Percentiles rank a stretch among this genome's conserved stretches.
phyloP scores from a whole-genome alignment of 176 grass and related monocot genomes.

The Raddia distichophylla region DNA sequence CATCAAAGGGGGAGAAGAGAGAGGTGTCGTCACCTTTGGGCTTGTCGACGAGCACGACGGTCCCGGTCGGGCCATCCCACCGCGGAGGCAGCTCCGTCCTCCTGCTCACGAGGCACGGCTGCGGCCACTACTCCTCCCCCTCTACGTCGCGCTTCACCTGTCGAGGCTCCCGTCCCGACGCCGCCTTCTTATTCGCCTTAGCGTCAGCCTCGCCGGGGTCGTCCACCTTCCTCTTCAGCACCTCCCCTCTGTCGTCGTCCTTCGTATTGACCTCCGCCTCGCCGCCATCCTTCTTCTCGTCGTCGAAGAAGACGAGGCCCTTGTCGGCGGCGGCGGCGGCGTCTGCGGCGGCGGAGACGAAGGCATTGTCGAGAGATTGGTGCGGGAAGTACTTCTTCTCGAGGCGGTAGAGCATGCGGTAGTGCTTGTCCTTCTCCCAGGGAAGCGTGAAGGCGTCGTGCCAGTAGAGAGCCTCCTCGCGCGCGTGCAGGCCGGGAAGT shows the following conservation, averaged over 20 bases:
- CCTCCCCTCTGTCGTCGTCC: constrained; percentile 43
- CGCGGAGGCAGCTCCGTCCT: constrained; percentile 66
- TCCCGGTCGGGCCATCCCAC: constrained; percentile 81
- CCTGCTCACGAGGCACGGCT: constrained; percentile 65
- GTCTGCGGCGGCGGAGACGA: constrained; percentile 52
- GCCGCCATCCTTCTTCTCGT: constrained; percentile 28
- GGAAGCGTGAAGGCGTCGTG: constrained; percentile 90
- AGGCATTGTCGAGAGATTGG: constrained; percentile 92
- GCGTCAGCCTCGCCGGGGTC: constrained; percentile 40
- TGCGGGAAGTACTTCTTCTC: constrained; percentile 98
- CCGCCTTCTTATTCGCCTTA: constrained; percentile 21
- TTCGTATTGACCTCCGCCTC: not conserved
- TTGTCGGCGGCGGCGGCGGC: constrained; percentile 47
- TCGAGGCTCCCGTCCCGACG: not conserved
- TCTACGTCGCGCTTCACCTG: constrained; percentile 33
- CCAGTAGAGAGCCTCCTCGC: constrained; percentile 95
- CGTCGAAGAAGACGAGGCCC: constrained; percentile 87
- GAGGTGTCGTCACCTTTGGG: constrained; percentile 64
- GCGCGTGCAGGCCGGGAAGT: constrained; percentile 90
- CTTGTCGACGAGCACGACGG: constrained; percentile 87
- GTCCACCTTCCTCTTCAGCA: constrained; percentile 85
- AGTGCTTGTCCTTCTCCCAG: constrained; percentile 99
- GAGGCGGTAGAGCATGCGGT: constrained; percentile 91
- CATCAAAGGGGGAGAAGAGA: not conserved
- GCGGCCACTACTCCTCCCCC: constrained; percentile 33